Percentiles rank a stretch among this genome's conserved stretches.
phyloP scores from a whole-genome alignment of 352 stramenopile genomes.

The Phytophthora agathidicida region DNA sequence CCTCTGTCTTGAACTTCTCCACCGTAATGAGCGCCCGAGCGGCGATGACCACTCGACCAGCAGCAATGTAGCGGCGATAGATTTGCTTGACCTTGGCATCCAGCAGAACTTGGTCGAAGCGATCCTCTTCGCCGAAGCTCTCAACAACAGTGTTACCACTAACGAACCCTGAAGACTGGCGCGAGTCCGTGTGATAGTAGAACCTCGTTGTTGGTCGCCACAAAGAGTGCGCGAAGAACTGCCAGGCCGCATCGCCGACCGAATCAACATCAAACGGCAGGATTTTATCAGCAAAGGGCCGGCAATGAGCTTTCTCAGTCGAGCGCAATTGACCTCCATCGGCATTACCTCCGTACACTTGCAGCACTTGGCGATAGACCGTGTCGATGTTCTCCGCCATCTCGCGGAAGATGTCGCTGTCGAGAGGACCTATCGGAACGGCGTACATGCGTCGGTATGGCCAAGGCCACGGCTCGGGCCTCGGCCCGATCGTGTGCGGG shows the following conservation, averaged over 20 bases:
- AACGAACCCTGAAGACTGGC: slow-evolving; percentile 8
- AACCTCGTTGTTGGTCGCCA: slow-evolving; percentile 36
- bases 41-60: slow-evolving; percentile 44
- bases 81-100: slow-evolving; percentile 58
- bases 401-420: slow-evolving; percentile 29
- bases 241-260: slow-evolving; percentile 41
- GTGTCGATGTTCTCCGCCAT: slow-evolving; percentile 31
- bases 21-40: slow-evolving; percentile 54
- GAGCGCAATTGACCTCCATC: not conserved
- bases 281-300: slow-evolving; percentile 43
- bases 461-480: slow-evolving; percentile 12
- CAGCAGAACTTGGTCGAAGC: slow-evolving; percentile 40
- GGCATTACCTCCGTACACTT: slow-evolving; percentile 13
- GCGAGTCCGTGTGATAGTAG: slow-evolving; percentile 35
- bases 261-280: slow-evolving; percentile 42
- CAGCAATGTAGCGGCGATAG: slow-evolving; percentile 45
- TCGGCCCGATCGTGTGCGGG: not conserved
- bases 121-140: slow-evolving; percentile 56
- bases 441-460: slow-evolving; percentile 30
- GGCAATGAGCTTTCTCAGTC: slow-evolving; percentile 16
- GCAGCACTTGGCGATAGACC: slow-evolving; percentile 43
- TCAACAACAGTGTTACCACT: slow-evolving; percentile 64
- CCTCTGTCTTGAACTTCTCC: slow-evolving; percentile 49
- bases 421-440: slow-evolving; percentile 15
- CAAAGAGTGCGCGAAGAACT: slow-evolving; percentile 41